Conservation (phyloP, 2,329 filamentous ascomycete genomes). For the Colletotrichum trifolii region DNA sequence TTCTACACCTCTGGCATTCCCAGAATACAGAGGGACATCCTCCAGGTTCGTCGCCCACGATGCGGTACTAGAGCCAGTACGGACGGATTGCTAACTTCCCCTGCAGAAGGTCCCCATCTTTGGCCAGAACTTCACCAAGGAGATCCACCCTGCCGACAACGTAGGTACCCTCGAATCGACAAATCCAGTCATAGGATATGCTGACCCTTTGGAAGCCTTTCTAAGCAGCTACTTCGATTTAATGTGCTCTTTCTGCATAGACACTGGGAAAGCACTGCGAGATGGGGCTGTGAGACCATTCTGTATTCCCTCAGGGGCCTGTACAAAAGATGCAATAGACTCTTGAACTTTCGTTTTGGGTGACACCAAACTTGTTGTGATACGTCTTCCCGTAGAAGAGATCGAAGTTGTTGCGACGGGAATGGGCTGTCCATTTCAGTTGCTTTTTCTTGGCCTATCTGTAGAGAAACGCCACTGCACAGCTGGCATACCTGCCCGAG, state of each 20-base stretch:
- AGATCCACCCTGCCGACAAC: conserved; percentile 70
- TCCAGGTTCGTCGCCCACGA: conserved; percentile 56
- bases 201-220: conserved; percentile 47
- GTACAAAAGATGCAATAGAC: conserved; percentile 36
- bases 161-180: conserved; percentile 53
- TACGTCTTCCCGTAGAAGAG: too few relatives aligned
- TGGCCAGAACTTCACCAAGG: conserved; percentile 61
- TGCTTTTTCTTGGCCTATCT: too few relatives aligned
- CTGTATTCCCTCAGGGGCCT: conserved; percentile 18
- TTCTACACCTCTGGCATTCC: conserved; percentile 73
- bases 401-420: too few relatives aligned
- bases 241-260: conserved; percentile 1
- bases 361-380: too few relatives aligned
- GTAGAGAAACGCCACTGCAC: too few relatives aligned
- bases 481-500: too few relatives aligned
- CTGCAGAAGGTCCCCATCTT: conserved; percentile 66
- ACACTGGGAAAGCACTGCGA: conserved; percentile 12
- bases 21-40: conserved; percentile 68
- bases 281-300: conserved; percentile 18
- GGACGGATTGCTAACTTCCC: conserved; percentile 32
- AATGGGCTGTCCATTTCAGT: too few relatives aligned
- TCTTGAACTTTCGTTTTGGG: conserved; percentile 22
- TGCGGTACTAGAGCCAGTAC: conserved; percentile 30
- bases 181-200: not conserved
- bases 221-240: conserved; percentile 43